A percentile compares a stretch with the other conserved stretches of the same genome.
Conservation (phyloP, 2,329 filamentous ascomycete species). For the Amauroascus verrucosus region DNA sequence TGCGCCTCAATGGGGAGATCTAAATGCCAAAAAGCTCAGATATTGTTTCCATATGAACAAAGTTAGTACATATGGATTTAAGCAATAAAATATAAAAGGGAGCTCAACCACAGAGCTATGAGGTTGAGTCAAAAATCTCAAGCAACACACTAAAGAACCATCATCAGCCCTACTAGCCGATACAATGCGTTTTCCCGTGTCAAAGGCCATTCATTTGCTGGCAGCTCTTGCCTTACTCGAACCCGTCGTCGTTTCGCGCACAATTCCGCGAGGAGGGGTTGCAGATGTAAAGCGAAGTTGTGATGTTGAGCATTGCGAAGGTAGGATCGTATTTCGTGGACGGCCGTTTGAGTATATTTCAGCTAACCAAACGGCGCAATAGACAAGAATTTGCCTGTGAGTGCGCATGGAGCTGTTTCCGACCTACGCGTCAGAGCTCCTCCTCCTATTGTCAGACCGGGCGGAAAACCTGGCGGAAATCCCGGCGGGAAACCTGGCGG, state of each 20-base stretch:
- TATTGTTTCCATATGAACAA: neutral
- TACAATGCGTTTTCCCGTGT: constrained; percentile 2
- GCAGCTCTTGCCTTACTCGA: neutral
- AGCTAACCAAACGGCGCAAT: neutral
- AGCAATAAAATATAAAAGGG: neutral
- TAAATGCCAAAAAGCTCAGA: neutral
- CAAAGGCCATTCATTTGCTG: constrained; percentile 1
- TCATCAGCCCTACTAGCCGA: neutral
- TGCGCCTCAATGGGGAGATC: neutral
- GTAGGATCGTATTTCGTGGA: neutral
- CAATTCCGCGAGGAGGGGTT: neutral
- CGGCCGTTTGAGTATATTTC: neutral
- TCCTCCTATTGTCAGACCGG: neutral
- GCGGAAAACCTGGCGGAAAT: too few species aligned
- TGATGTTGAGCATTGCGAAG: neutral
- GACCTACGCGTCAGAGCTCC: neutral
- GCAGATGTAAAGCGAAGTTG: neutral
- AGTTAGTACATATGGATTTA: neutral
- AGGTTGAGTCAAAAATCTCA: neutral
- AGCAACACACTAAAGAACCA: neutral
- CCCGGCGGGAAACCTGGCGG: neutral
- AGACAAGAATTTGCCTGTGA: neutral
- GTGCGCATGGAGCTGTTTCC: neutral
- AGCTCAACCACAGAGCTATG: neutral
- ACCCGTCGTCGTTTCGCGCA: neutral